Percentiles rank a stretch among this genome's conserved stretches.
Evolutionary conservation across 2,329 filamentous ascomycete genomes (phyloP).

Genomic region (Trichoderma sp.): DNA sequence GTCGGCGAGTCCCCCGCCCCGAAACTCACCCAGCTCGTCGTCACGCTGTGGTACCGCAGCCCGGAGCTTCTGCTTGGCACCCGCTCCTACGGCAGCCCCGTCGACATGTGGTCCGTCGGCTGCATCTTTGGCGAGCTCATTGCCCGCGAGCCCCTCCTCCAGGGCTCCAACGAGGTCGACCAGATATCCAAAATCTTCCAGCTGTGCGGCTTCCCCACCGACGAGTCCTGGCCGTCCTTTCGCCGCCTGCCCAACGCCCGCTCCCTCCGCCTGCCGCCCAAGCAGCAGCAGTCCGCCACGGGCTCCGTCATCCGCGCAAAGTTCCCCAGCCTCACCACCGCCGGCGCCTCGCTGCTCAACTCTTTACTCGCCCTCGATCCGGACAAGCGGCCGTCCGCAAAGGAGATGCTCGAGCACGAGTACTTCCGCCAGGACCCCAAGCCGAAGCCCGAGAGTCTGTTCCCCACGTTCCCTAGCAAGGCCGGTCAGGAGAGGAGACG

Average conservation of each 20-base stretch:
- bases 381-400: slow-evolving; percentile 66
- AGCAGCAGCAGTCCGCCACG: slow-evolving; percentile 41
- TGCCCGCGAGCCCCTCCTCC: slow-evolving; percentile 77
- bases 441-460: slow-evolving; percentile 87
- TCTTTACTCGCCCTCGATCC: slow-evolving; percentile 76
- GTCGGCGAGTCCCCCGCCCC: slow-evolving; percentile 77
- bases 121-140: slow-evolving; percentile 95
- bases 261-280: slow-evolving; percentile 66
- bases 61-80: slow-evolving; percentile 88
- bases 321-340: slow-evolving; percentile 78
- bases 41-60: slow-evolving; percentile 94
- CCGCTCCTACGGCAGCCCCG: slow-evolving; percentile 69
- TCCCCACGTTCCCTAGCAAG: slow-evolving; percentile 95
- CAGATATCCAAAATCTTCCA: slow-evolving; percentile 86
- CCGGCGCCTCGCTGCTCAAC: slow-evolving; percentile 70
- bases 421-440: slow-evolving; percentile 91
- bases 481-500: slow-evolving; percentile 85
- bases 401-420: slow-evolving; percentile 72
- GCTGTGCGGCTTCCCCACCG: slow-evolving; percentile 82
- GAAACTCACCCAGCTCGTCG: slow-evolving; percentile 86
- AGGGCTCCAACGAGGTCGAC: slow-evolving; percentile 90
- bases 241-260: slow-evolving; percentile 84
- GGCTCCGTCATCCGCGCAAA: slow-evolving; percentile 67
- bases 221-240: slow-evolving; percentile 83
- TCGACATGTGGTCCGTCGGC: slow-evolving; percentile 96